Conservation (phyloP, 768 basidiomycete genomes). For the Coprinellus micaceus region DNA sequence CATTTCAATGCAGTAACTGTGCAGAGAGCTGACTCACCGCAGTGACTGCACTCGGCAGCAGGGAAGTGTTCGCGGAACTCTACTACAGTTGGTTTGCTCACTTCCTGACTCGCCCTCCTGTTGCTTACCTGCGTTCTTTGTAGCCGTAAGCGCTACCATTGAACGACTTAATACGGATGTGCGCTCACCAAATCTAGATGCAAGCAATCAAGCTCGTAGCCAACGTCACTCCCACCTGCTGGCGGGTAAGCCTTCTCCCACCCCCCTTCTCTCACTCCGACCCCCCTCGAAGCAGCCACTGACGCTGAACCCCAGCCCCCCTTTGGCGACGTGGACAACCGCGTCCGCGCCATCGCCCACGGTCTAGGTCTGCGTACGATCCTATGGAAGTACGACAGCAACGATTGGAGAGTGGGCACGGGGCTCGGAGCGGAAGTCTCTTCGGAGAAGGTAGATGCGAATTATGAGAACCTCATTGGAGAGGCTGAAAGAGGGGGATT, state of each 20-base stretch:
- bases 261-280: not conserved
- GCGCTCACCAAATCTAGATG: constrained; percentile 32
- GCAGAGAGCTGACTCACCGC: no score
- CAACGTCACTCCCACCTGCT: constrained; percentile 57
- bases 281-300: not conserved
- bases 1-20: no score
- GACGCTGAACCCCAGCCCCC: constrained; percentile 41
- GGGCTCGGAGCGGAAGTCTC: constrained; percentile 38
- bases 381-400: constrained; percentile 69
- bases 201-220: constrained; percentile 51
- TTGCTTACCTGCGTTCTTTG: not conserved
- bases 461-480: constrained; percentile 53
- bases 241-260: constrained; percentile 40
- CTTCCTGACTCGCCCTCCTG: not conserved
- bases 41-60: constrained; percentile 60
- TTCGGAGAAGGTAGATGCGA: constrained; percentile 37
- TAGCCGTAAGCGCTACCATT: constrained; percentile 17
- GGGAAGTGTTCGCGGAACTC: constrained; percentile 72
- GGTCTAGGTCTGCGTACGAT: constrained; percentile 68
- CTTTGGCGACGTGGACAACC: constrained; percentile 69
- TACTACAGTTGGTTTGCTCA: constrained; percentile 56
- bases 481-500: constrained; percentile 42
- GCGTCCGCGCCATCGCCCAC: constrained; percentile 66
- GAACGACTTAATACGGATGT: not conserved
- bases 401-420: constrained; percentile 70